Evolutionary conservation across 2,329 filamentous ascomycete genomes (phyloP), one percentile per base, ranked within the genome.

Genomic region (Xylariales sp.): DNA sequence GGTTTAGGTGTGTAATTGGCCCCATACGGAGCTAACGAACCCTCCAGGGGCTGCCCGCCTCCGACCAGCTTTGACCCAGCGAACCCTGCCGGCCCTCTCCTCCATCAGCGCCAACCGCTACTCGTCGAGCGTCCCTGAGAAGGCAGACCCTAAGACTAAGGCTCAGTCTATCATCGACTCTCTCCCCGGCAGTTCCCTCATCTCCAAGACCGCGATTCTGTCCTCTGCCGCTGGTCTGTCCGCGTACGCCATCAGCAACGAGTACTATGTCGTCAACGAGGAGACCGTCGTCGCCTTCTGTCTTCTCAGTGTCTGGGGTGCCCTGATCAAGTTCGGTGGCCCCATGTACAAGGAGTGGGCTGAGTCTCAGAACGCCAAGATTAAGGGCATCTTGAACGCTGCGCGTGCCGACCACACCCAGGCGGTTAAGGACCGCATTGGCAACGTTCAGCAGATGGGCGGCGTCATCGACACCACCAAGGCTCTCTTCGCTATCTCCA

Each of bases 261-360:
- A 98, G 81, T 89, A 97, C 76, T 97, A 96, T 72, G 89, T 98
- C 65, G 78, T 98, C 71, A 98, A 98, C 75, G 93, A 98, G 78
- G 93, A 98, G 77, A 86, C 90, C 48, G 86, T 98, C 62, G 87
- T 95, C 61, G 87, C 88, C 52, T 80, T 98, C 72, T 93, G 86
- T 67, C 77, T 98, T 58, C 74, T 97, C 62, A 88, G 85, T 63
- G 87, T 97, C 62, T 98, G 95, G 85, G 84, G 76, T 60, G 88
- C 83, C 47, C 78, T 95, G 57, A 91, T 88, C 73, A 93, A 94
- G 71, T 96, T 88, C 65, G 89, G 87, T 59, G 93, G 91, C 40
- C 93, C 93, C 44, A 74, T 83, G 66, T 97, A 97, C 80, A 81
- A 75, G 63, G 81, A 91, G 67, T 98, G 93, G 88, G 91, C 93